Evolutionary conservation across 1,284 basidiomycete species (phyloP).

Genomic region (Wolfiporia cocos): DNA sequence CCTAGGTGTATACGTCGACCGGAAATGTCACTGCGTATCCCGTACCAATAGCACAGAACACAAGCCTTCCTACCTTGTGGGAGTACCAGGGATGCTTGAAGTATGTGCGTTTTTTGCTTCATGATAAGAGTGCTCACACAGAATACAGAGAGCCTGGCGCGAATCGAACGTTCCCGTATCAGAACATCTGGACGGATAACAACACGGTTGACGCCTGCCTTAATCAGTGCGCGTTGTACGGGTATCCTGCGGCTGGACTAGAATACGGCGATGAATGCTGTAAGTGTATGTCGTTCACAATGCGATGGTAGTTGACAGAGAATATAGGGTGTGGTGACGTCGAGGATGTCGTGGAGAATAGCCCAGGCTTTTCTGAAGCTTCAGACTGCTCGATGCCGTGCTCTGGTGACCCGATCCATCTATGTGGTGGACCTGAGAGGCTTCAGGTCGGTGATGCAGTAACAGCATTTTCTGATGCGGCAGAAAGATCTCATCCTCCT

Average conservation of each 20-base stretch:
- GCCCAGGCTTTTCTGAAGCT: constrained; percentile 36
- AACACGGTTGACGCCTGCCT: constrained; percentile 58
- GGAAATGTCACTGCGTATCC: constrained; percentile 47
- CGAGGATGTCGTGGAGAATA: constrained; percentile 39
- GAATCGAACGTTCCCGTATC: constrained; percentile 49
- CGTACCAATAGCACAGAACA: constrained; percentile 50
- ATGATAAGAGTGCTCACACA: not conserved
- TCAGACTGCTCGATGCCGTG: constrained; percentile 54
- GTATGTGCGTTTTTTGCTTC: constrained; percentile 29
- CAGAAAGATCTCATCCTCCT: not conserved
- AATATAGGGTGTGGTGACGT: constrained; percentile 61
- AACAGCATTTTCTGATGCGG: not conserved
- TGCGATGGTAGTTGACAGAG: not conserved
- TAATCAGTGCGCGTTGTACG: constrained; percentile 56
- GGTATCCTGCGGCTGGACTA: constrained; percentile 58
- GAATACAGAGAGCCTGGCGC: constrained; percentile 27
- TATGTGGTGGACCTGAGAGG: constrained; percentile 49
- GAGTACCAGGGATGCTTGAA: constrained; percentile 58
- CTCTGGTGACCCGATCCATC: constrained; percentile 58
- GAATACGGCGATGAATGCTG: constrained; percentile 63
- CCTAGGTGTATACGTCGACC: constrained; percentile 46
- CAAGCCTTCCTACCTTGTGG: constrained; percentile 56
- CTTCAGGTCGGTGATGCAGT: constrained; percentile 20
- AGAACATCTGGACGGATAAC: constrained; percentile 52
- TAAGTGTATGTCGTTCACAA: constrained; percentile 30